These are phyloP conservation scores for Scutellaria minor DNA, from an alignment of 257 asterid genomes.

Conservation along the genomic window DNA sequence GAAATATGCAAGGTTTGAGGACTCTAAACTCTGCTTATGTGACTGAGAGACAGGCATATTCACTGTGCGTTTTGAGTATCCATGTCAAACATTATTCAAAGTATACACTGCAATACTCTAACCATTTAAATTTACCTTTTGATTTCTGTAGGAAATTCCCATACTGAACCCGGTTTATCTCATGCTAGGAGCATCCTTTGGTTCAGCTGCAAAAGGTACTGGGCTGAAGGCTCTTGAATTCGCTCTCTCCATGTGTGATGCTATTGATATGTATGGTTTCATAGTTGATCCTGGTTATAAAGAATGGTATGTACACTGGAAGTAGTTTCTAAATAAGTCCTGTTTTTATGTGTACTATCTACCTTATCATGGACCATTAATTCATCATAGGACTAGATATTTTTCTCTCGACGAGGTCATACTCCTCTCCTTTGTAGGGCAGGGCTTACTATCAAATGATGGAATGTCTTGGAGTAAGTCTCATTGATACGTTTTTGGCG, in stretches of 20 bases:
- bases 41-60: not conserved
- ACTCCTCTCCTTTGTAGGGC: conserved; percentile 75
- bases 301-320: conserved; percentile 59
- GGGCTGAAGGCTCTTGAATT: conserved; percentile 99
- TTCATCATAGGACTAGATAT: conserved; percentile 84
- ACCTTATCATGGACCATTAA: conserved; percentile 21
- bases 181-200: conserved; percentile 59
- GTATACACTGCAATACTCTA: conserved; percentile 1
- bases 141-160: conserved; percentile 47
- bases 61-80: not conserved
- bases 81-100: not conserved
- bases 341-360: not conserved
- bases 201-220: conserved; percentile 91
- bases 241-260: conserved; percentile 92
- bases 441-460: conserved; percentile 98
- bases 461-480: conserved; percentile 95
- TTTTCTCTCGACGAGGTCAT: conserved; percentile 95
- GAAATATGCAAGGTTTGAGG: not conserved
- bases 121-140: conserved; percentile 12
- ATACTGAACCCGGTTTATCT: conserved; percentile 51
- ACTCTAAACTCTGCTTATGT: not conserved
- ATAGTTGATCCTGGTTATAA: conserved; percentile 99
- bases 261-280: conserved; percentile 97
- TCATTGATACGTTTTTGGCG: not conserved
- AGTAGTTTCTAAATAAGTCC: not conserved